phyloP scores from a whole-genome alignment of 2,329 filamentous ascomycete species.

The Phoma sp. region DNA sequence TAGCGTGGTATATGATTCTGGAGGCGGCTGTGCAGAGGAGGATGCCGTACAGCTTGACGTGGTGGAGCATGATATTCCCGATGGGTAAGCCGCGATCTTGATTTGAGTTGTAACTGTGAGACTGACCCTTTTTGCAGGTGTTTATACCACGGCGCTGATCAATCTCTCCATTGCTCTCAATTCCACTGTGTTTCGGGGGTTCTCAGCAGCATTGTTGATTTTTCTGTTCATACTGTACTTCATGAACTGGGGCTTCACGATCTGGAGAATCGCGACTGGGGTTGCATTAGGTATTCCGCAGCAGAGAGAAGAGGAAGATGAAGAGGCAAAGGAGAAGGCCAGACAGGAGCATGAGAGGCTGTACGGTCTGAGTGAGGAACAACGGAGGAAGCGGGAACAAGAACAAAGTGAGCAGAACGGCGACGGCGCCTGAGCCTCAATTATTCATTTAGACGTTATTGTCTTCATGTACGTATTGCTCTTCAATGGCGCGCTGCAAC shows the following conservation, averaged over 20 bases:
- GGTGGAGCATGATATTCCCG: constrained; percentile 28
- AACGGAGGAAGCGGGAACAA: neutral
- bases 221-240: constrained; percentile 24
- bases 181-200: constrained; percentile 21
- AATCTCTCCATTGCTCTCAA: constrained; percentile 23
- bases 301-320: constrained; percentile 22
- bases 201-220: constrained; percentile 18
- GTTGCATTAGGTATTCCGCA: constrained; percentile 23
- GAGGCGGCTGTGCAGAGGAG: constrained; percentile 18
- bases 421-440: neutral
- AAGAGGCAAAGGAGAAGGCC: constrained; percentile 15
- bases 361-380: neutral
- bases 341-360: constrained; percentile 6
- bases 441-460: neutral
- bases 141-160: constrained; percentile 22
- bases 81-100: constrained; percentile 12
- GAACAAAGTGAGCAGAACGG: neutral
- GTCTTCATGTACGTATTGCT: neutral
- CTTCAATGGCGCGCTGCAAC: too few species aligned
- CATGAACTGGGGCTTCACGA: constrained; percentile 23
- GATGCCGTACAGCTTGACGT: constrained; percentile 23
- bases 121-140: constrained; percentile 4
- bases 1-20: constrained; percentile 23
- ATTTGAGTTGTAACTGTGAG: too few species aligned
- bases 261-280: constrained; percentile 19